Percentiles rank a stretch among this genome's conserved stretches.
Evolutionary conservation across 2,329 filamentous ascomycete genomes (phyloP).

Genomic region (Trichoderma arundinaceum): DNA sequence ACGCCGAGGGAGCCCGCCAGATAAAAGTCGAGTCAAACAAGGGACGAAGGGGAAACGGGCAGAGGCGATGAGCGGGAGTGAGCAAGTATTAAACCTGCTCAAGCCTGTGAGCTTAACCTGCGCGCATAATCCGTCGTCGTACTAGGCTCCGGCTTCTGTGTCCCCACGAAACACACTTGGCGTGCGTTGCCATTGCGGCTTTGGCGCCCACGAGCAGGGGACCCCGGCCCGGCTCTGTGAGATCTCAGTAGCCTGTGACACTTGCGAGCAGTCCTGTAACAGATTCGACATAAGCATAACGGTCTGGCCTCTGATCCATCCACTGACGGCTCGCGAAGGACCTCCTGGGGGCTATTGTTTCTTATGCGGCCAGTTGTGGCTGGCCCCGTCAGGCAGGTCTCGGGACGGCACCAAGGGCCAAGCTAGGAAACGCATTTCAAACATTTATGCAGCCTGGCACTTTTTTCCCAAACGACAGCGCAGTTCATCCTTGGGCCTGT

Average conservation of each 20-base stretch:
- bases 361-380: constrained; percentile 3
- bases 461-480: background rate
- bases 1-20: constrained; percentile 10
- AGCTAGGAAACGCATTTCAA: constrained; percentile 23
- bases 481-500: no score
- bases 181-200: constrained; percentile 29
- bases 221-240: constrained; percentile 33
- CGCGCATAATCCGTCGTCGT: constrained; percentile 33
- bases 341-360: constrained; percentile 11
- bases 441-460: constrained; percentile 11
- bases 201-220: constrained; percentile 29
- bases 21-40: background rate
- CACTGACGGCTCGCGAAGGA: background rate
- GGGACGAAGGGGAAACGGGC: background rate
- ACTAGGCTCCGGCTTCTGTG: background rate
- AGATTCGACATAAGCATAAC: constrained; percentile 35
- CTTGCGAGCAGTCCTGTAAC: constrained; percentile 35
- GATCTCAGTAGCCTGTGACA: constrained; percentile 40
- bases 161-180: constrained; percentile 36
- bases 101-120: constrained; percentile 19
- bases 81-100: constrained; percentile 31
- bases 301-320: constrained; percentile 34
- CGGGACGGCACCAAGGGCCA: constrained; percentile 3
- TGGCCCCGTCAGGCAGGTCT: background rate
- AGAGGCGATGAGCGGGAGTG: constrained; percentile 7